Evolutionary conservation across 1,139 yeast genomes (phyloP).

Genomic region (Starmera stellimalicola): DNA sequence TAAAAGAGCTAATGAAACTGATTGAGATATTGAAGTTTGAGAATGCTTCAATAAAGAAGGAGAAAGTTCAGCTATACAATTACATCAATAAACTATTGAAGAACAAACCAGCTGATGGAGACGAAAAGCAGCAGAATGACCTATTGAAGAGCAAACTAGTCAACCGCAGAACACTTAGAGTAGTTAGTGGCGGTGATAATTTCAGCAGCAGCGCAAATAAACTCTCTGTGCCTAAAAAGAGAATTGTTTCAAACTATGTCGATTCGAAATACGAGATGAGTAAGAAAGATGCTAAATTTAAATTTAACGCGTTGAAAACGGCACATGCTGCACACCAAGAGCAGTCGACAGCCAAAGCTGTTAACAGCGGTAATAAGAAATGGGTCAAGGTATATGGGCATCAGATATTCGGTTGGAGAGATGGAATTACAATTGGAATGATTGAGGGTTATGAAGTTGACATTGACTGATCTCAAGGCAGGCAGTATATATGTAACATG

Average conservation of each 20-base stretch:
- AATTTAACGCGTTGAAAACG: too few relatives aligned
- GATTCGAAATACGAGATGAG: background rate
- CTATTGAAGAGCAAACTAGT: conserved; percentile 16
- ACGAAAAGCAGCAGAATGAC: conserved; percentile 11
- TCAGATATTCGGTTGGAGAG: background rate
- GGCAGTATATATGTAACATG: too few relatives aligned
- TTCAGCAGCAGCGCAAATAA: background rate
- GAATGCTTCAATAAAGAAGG: conserved; percentile 13
- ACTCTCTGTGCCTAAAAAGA: background rate
- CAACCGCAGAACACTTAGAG: conserved; percentile 15
- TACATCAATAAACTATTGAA: conserved; percentile 16
- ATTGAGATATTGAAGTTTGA: conserved; percentile 11
- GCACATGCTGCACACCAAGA: too few relatives aligned
- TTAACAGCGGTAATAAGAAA: too few relatives aligned
- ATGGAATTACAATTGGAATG: background rate
- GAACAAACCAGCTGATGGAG: conserved; percentile 5
- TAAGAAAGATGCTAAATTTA: background rate
- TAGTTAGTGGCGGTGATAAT: conserved; percentile 3
- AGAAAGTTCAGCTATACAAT: conserved; percentile 15
- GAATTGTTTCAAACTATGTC: background rate
- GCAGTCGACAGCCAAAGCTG: too few relatives aligned
- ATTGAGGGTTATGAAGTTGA: background rate
- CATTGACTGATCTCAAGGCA: background rate
- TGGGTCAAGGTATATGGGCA: background rate
- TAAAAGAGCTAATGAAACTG: conserved; percentile 7